Percentiles rank a stretch among this genome's conserved stretches.
Evolutionary conservation across 2,329 filamentous ascomycete species (phyloP).

Genomic region (Dryadomyces quercivorus): DNA sequence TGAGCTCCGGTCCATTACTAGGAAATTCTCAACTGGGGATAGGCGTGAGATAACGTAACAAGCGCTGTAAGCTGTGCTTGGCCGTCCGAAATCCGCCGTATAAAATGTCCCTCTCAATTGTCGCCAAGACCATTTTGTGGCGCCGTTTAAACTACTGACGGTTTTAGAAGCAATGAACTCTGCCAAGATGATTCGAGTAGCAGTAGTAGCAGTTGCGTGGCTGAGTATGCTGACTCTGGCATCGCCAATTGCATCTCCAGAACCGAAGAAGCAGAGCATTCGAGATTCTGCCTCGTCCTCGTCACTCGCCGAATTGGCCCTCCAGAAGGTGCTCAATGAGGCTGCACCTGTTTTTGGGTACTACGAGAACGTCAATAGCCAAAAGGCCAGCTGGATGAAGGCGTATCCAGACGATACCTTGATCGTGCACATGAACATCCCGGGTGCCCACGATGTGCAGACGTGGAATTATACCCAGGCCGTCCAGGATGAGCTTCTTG

Average conservation of each 20-base stretch:
- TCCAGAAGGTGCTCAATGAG: conserved; percentile 28
- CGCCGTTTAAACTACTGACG: too few species aligned
- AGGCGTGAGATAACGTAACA: too few species aligned
- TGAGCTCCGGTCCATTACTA: too few species aligned
- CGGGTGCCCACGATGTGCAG: conserved; percentile 35
- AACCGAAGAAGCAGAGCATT: too few species aligned
- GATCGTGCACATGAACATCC: conserved; percentile 34
- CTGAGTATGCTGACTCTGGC: neutral
- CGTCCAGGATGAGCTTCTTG: conserved; percentile 27
- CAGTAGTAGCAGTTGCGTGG: too few species aligned
- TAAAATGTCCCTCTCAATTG: too few species aligned
- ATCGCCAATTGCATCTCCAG: neutral
- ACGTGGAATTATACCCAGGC: conserved; percentile 37
- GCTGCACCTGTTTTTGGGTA: conserved; percentile 30
- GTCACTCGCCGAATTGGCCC: conserved; percentile 13
- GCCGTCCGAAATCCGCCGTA: too few species aligned
- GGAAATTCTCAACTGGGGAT: too few species aligned
- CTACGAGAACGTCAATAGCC: conserved; percentile 13
- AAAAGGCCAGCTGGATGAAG: conserved; percentile 30
- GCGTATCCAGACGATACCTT: conserved; percentile 26
- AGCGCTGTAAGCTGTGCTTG: too few species aligned
- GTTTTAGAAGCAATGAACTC: too few species aligned
- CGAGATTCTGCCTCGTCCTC: neutral
- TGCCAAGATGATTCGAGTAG: too few species aligned
- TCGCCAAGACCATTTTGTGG: too few species aligned